Evolutionary conservation across 2,329 filamentous ascomycete species (phyloP), one percentile per base, ranked within the genome.

Genomic region (Aspergillus sp.): DNA sequence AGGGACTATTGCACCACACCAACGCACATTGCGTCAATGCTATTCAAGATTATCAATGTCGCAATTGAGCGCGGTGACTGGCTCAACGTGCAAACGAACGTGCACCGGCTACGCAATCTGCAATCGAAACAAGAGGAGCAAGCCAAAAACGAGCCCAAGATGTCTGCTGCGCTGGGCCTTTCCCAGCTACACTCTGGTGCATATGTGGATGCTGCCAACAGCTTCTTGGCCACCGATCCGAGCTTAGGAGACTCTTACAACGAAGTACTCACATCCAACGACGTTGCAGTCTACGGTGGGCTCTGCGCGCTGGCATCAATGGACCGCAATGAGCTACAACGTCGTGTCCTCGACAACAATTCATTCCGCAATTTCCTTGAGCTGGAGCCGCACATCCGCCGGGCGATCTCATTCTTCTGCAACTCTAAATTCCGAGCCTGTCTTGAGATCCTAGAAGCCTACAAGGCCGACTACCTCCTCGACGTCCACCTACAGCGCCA

Each of bases 241-340:
- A 82, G 80, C 70, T 72, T 86, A 68, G 76, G 76, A 61, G 76
- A 83, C 70, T 81, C 79, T 60, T 90, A 90, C 74, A 90, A 87
- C 62, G 85, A 90, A 54, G 83, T 96, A 25, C 82, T 91, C 49
- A 92, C 88, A 27, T 84, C 88, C 6, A 97, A 97, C 71, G 95
- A 99, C 69, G 82, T 99, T 21, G 94, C 95, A 19, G 85, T 95
- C 8, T 99, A 98, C 68, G 95, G 94, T 52, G 93, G 91, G 5
- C 85, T 99, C 23, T 89, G 94, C 65, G 91, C 95, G 5, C 84
- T 99, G 23, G 94, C 94, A 25, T 92, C 91, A 2, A 96, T 98
- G 90, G 85, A 90, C 61, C 87, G 95, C 51, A 81, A 83, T 7
- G 87, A 91, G 62, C 82, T 99, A 21, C 90, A 95, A 73, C 80